Conservation (phyloP, 208 protist genomes). For the Trypanosoma caninum region DNA sequence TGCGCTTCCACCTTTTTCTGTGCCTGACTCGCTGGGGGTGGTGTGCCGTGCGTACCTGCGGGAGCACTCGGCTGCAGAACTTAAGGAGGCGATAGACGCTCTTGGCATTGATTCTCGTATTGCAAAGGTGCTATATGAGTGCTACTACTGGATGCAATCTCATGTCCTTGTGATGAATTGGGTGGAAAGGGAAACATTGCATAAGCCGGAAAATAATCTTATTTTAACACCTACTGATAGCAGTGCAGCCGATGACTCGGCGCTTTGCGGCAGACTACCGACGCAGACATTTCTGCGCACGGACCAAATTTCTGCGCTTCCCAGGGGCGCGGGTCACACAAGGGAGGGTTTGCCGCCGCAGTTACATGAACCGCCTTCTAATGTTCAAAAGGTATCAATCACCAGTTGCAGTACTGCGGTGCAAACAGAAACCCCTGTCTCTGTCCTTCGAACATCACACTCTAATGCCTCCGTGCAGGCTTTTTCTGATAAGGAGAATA, state of each 20-base stretch:
- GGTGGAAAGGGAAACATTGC: neutral
- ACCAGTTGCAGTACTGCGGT: neutral
- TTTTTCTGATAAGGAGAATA: neutral
- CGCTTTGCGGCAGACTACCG: no score
- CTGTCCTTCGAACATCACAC: no score
- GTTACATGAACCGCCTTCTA: neutral
- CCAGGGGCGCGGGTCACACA: no score
- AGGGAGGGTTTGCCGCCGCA: no score
- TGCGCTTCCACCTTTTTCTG: slow-evolving; percentile 19
- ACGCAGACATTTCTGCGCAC: no score
- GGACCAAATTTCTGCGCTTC: no score
- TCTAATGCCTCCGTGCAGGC: neutral
- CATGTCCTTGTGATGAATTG: slow-evolving; percentile 18
- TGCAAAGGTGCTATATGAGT: slow-evolving; percentile 21
- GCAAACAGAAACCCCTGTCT: neutral
- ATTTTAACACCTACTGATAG: no score
- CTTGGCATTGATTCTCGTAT: slow-evolving; percentile 1
- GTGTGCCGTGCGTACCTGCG: slow-evolving; percentile 16
- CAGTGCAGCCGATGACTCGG: no score
- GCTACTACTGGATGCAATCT: slow-evolving; percentile 31
- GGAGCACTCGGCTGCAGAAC: slow-evolving; percentile 19
- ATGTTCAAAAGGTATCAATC: neutral
- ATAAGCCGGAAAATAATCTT: neutral
- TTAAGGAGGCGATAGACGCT: slow-evolving; percentile 22
- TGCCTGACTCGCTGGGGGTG: slow-evolving; percentile 1